Percentiles rank a stretch among this genome's conserved stretches.
Conservation (phyloP, 2,329 filamentous ascomycete genomes). For the Moelleriella libera region DNA sequence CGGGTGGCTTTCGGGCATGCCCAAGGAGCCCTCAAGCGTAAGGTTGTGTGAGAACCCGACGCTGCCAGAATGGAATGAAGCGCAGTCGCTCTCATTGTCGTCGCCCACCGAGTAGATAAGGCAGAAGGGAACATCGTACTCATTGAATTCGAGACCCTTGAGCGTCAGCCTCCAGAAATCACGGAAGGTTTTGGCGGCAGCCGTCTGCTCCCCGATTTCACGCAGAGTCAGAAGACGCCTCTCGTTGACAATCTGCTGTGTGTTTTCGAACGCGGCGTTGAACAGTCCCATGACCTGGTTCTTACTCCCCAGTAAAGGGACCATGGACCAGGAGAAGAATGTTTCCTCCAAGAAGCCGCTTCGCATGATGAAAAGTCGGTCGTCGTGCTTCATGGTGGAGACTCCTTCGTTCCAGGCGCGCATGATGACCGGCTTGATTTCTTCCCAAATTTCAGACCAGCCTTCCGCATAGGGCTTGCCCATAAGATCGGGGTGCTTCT, state of each 20-base stretch:
- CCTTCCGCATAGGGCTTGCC: constrained; percentile 44
- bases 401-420: constrained; percentile 55
- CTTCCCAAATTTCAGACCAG: constrained; percentile 61
- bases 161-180: constrained; percentile 59
- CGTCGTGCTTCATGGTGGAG: constrained; percentile 71
- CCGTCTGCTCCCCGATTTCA: constrained; percentile 61
- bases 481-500: constrained; percentile 49
- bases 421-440: constrained; percentile 51
- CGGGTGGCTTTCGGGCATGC: constrained; percentile 27
- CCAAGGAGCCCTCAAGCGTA: constrained; percentile 28
- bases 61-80: constrained; percentile 53
- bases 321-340: constrained; percentile 70
- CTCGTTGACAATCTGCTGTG: constrained; percentile 61
- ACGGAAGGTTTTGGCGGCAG: constrained; percentile 54
- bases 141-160: constrained; percentile 55
- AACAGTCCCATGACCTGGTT: constrained; percentile 62
- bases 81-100: constrained; percentile 15
- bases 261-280: constrained; percentile 71
- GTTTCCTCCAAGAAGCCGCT: constrained; percentile 60
- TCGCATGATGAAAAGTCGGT: constrained; percentile 56
- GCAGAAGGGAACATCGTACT: constrained; percentile 39
- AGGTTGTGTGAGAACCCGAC: constrained; percentile 46
- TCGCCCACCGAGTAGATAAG: constrained; percentile 35
- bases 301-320: constrained; percentile 59
- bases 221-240: constrained; percentile 62